Evolutionary conservation across 2,329 filamentous ascomycete genomes (phyloP).

Genomic region (Fusarium phyllophilum): DNA sequence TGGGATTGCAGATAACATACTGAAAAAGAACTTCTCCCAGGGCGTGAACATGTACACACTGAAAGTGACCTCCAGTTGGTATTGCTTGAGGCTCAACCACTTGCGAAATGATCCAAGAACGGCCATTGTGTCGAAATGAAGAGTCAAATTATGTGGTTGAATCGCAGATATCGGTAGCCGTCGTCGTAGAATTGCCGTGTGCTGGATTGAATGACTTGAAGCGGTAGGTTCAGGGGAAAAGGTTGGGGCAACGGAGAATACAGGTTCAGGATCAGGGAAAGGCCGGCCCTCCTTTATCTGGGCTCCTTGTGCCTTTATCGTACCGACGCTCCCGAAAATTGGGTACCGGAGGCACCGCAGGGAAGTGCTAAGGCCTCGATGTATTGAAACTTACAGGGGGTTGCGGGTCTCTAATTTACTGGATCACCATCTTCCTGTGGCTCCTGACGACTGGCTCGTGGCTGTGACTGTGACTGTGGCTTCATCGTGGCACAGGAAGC

Average conservation of each 20-base stretch:
- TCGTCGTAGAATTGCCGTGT: constrained; percentile 2
- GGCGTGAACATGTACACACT: constrained; percentile 97
- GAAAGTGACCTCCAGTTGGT: constrained; percentile 98
- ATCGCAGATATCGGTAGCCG: background rate
- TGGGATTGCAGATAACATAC: constrained; percentile 64
- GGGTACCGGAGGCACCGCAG: constrained; percentile 9
- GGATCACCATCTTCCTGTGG: background rate
- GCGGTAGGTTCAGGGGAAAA: constrained; percentile 28
- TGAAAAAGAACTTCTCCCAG: constrained; percentile 96
- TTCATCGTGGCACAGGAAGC: constrained; percentile 23
- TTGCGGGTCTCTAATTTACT: constrained; percentile 16
- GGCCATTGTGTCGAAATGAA: constrained; percentile 43
- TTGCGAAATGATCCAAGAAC: constrained; percentile 69
- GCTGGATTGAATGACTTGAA: background rate
- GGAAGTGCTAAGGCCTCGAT: background rate
- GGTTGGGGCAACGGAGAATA: constrained; percentile 18
- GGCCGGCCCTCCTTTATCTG: constrained; percentile 23
- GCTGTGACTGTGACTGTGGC: constrained; percentile 12
- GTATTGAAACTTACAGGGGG: constrained; percentile 12
- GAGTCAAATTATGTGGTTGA: background rate
- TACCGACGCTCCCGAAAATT: constrained; percentile 38
- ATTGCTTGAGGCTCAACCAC: constrained; percentile 94
- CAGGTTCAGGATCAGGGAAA: constrained; percentile 13
- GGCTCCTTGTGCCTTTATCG: constrained; percentile 23
- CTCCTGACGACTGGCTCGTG: background rate